Evolutionary conservation across 257 asterid genomes (phyloP).

Genomic region (Leptodermis oblonga): DNA sequence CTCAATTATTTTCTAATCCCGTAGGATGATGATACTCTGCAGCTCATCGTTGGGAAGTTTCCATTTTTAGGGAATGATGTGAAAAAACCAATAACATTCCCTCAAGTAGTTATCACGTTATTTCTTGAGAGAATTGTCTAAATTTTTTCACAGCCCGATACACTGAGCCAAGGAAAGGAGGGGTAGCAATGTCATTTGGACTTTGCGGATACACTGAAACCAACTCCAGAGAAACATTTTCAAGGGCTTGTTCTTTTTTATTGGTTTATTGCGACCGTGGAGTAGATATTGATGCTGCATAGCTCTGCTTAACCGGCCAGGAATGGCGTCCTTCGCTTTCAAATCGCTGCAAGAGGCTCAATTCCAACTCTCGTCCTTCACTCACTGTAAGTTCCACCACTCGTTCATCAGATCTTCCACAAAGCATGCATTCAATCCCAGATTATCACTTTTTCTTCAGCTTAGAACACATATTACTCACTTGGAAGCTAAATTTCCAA

Average conservation of each 20-base stretch:
- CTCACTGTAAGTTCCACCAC: conserved; percentile 38
- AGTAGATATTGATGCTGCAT: conserved; percentile 15
- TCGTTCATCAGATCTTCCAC: conserved; percentile 17
- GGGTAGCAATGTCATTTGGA: conserved; percentile 4
- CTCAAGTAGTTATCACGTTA: too few relatives aligned
- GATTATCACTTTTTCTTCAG: conserved; percentile 18
- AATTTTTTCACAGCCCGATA: too few relatives aligned
- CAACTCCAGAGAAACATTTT: neutral
- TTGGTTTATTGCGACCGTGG: conserved; percentile 25
- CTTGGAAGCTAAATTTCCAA: conserved; percentile 28
- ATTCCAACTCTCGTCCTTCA: conserved; percentile 43
- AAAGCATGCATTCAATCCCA: conserved; percentile 18
- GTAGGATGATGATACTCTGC: too few relatives aligned
- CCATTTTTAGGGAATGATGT: too few relatives aligned
- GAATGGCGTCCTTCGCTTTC: conserved; percentile 45
- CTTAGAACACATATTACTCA: conserved; percentile 29
- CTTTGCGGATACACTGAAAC: neutral
- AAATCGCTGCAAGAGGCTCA: conserved; percentile 49
- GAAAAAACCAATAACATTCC: too few relatives aligned
- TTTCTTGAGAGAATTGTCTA: too few relatives aligned
- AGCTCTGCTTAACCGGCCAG: conserved; percentile 35
- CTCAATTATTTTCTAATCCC: too few relatives aligned
- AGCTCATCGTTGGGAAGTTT: too few relatives aligned
- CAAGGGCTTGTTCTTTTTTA: neutral
- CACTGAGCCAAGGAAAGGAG: neutral